Conservation (phyloP, 2,329 filamentous ascomycete species). For the Ciborinia camelliae region DNA sequence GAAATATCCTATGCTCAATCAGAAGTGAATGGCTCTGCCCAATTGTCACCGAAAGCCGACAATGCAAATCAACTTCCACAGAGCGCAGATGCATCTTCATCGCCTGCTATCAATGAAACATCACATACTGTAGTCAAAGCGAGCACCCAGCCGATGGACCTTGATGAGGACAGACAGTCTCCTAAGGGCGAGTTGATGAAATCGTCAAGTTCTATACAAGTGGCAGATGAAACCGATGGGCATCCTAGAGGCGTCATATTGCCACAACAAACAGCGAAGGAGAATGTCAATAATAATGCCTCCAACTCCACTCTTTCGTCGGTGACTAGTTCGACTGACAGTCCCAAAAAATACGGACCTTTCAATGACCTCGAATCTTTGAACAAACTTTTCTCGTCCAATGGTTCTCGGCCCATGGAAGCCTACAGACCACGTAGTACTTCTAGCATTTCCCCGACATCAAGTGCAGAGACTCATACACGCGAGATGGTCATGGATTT, state of each 20-base stretch:
- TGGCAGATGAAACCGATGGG: background rate
- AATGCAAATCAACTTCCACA: background rate
- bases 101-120: background rate
- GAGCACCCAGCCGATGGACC: background rate
- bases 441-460: conserved; percentile 1
- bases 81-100: background rate
- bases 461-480: background rate
- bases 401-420: background rate
- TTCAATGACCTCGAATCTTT: background rate
- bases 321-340: background rate
- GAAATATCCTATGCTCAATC: background rate
- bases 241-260: background rate
- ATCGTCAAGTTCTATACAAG: background rate
- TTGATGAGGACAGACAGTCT: background rate
- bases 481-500: background rate
- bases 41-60: background rate
- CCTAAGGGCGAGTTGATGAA: too few relatives aligned
- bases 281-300: background rate
- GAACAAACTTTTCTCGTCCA: conserved; percentile 5
- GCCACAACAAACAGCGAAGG: background rate
- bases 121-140: background rate
- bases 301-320: too few relatives aligned
- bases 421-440: background rate
- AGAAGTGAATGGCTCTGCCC: background rate
- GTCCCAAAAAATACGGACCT: background rate